phyloP scores from a whole-genome alignment of 805 yeast genomes.

The Sungouiella thailandica region DNA sequence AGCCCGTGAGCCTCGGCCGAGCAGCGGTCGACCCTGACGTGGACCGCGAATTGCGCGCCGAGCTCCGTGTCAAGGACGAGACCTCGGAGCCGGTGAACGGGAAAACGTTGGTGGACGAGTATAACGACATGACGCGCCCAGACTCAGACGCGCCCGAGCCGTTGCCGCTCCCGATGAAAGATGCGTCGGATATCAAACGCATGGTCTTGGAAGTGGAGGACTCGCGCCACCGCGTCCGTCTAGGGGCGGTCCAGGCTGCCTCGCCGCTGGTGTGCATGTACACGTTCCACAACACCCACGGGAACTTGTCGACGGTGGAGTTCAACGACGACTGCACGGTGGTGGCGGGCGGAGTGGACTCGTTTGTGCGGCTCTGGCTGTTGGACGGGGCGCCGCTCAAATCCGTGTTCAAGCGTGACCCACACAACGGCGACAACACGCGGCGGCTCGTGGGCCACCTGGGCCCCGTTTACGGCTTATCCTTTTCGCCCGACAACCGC shows the following conservation, averaged over 20 bases:
- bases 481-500: constrained; percentile 86
- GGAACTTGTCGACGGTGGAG: constrained; percentile 78
- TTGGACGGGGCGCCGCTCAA: constrained; percentile 83
- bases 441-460: constrained; percentile 81
- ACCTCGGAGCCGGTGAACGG: constrained; percentile 27
- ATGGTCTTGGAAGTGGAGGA: constrained; percentile 79
- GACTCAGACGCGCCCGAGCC: constrained; percentile 56
- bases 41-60: constrained; percentile 77
- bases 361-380: constrained; percentile 87
- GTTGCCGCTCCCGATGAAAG: constrained; percentile 82
- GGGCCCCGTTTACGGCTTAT: constrained; percentile 87
- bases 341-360: constrained; percentile 93
- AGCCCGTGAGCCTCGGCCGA: constrained; percentile 74
- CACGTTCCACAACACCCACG: constrained; percentile 92
- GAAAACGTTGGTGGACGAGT: constrained; percentile 59
- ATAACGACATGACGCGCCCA: constrained; percentile 51
- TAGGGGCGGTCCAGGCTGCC: constrained; percentile 69
- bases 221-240: constrained; percentile 65
- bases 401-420: constrained; percentile 54
- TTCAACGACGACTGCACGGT: constrained; percentile 84
- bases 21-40: constrained; percentile 85
- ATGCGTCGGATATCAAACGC: constrained; percentile 71
- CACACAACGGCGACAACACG: constrained; percentile 41
- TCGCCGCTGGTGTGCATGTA: constrained; percentile 97
- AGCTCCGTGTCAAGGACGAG: constrained; percentile 74